phyloP scores from a whole-genome alignment of 768 basidiomycete genomes.

The Podaxis sp. region DNA sequence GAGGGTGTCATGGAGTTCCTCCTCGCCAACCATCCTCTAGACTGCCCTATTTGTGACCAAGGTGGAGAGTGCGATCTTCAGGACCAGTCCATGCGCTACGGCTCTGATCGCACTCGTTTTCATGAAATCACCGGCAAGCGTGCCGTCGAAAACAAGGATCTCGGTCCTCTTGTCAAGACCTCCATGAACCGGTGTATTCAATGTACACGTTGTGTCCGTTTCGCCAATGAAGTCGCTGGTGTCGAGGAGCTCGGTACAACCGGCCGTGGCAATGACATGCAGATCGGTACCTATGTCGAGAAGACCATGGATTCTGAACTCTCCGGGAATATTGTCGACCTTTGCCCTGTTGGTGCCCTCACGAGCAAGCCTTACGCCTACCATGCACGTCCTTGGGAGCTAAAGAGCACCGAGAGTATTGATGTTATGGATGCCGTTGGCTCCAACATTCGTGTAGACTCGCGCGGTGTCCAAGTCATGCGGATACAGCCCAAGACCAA shows the following conservation, averaged over 20 bases:
- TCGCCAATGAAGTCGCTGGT: slow-evolving; percentile 98
- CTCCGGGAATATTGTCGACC: slow-evolving; percentile 94
- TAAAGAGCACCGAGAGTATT: slow-evolving; percentile 96
- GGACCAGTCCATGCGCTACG: slow-evolving; percentile 99
- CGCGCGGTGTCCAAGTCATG: slow-evolving; percentile 95
- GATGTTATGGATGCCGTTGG: slow-evolving; percentile 96
- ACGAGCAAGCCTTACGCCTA: slow-evolving; percentile 99
- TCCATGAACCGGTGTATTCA: slow-evolving; percentile 99
- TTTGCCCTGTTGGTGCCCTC: slow-evolving; percentile 97
- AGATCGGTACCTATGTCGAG: slow-evolving; percentile 98
- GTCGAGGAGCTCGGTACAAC: slow-evolving; percentile 97
- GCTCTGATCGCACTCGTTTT: slow-evolving; percentile 95
- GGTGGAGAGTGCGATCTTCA: slow-evolving; percentile 99
- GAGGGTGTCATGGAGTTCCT: slow-evolving; percentile 99
- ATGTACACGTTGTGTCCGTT: slow-evolving; percentile 98
- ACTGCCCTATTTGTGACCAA: slow-evolving; percentile 98
- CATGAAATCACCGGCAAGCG: slow-evolving; percentile 98
- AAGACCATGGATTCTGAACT: slow-evolving; percentile 97
- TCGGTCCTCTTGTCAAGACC: slow-evolving; percentile 97
- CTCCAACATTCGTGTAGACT: slow-evolving; percentile 95
- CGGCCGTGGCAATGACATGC: slow-evolving; percentile 96
- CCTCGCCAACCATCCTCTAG: slow-evolving; percentile 94
- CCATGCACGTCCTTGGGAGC: slow-evolving; percentile 96
- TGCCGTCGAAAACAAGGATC: slow-evolving; percentile 96
- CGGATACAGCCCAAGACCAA: slow-evolving; percentile 94